Evolutionary conservation across 2,329 filamentous ascomycete species (phyloP).

Genomic region (Penicillium sp.): DNA sequence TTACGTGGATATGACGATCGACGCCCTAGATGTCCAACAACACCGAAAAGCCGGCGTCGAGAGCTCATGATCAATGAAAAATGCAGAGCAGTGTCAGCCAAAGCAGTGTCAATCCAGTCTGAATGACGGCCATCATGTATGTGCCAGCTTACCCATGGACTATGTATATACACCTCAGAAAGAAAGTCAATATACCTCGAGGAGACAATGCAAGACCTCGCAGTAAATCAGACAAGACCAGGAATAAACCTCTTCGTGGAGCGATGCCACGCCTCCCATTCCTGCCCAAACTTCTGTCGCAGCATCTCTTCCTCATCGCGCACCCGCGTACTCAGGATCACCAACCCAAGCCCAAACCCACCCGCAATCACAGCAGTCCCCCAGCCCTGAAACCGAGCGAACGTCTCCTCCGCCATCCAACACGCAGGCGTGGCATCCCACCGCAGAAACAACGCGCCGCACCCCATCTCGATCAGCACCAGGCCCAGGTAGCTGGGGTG

Average conservation of each 20-base stretch:
- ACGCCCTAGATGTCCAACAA: constrained; percentile 12
- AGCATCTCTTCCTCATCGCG: constrained; percentile 54
- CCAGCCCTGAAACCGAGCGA: constrained; percentile 14
- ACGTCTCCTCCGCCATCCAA: constrained; percentile 26
- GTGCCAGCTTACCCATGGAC: too few relatives aligned
- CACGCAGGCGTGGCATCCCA: constrained; percentile 44
- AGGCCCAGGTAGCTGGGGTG: constrained; percentile 54
- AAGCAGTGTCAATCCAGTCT: too few relatives aligned
- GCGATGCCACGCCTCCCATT: constrained; percentile 52
- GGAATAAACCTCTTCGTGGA: constrained; percentile 53
- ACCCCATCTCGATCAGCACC: constrained; percentile 29
- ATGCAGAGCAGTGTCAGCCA: too few relatives aligned
- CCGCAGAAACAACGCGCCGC: constrained; percentile 32
- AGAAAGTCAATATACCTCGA: too few relatives aligned
- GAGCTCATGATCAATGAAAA: constrained; percentile 11
- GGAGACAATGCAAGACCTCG: too few relatives aligned
- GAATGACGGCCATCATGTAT: too few relatives aligned
- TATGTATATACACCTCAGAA: too few relatives aligned
- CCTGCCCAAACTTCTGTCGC: constrained; percentile 44
- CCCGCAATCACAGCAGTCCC: constrained; percentile 4
- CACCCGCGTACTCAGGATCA: constrained; percentile 37
- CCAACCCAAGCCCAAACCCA: constrained; percentile 3
- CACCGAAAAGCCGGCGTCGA: constrained; percentile 3
- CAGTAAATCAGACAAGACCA: constrained; percentile 36
- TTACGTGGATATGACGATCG: constrained; percentile 38